A percentile compares a stretch with the other conserved stretches of the same genome.
Evolutionary conservation across 495 filamentous ascomycete genomes (phyloP).

Genomic region (Trichoderma reesei): DNA sequence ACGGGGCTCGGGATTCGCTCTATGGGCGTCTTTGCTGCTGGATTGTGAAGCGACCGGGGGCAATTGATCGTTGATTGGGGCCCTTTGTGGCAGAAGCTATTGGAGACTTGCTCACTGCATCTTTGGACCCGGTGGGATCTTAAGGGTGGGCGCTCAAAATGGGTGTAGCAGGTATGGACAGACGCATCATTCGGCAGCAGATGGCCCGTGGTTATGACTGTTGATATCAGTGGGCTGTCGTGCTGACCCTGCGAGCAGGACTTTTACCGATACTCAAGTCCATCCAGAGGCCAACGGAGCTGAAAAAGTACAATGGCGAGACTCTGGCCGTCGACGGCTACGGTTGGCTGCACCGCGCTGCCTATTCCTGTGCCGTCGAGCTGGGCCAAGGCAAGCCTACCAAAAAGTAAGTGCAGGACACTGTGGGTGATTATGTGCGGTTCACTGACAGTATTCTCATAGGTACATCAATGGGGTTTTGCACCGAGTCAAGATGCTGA

Average conservation of each 20-base stretch:
- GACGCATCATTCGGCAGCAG: neutral
- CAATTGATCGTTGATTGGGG: no score
- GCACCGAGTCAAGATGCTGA: conserved; percentile 82
- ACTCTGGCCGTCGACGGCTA: conserved; percentile 93
- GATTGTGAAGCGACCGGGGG: neutral
- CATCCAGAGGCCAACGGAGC: conserved; percentile 77
- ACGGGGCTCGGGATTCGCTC: neutral
- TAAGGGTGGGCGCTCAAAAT: neutral
- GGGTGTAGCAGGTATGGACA: conserved; percentile 8
- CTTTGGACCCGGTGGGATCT: neutral
- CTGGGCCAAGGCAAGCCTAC: conserved; percentile 82
- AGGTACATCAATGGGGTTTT: conserved; percentile 91
- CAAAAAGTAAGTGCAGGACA: conserved; percentile 51
- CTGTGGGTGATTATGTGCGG: neutral
- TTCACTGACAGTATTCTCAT: conserved; percentile 8
- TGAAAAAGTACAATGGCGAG: conserved; percentile 81
- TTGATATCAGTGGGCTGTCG: neutral
- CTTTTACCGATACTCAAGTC: conserved; percentile 89
- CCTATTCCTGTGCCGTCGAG: conserved; percentile 83
- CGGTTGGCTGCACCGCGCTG: conserved; percentile 95
- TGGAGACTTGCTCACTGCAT: neutral
- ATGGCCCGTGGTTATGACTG: neutral
- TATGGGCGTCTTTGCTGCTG: neutral
- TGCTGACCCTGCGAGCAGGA: conserved; percentile 41
- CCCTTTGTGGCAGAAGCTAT: neutral